phyloP scores from a whole-genome alignment of 169 alveolate genomes.

The Cryptosporidium ubiquitum region DNA sequence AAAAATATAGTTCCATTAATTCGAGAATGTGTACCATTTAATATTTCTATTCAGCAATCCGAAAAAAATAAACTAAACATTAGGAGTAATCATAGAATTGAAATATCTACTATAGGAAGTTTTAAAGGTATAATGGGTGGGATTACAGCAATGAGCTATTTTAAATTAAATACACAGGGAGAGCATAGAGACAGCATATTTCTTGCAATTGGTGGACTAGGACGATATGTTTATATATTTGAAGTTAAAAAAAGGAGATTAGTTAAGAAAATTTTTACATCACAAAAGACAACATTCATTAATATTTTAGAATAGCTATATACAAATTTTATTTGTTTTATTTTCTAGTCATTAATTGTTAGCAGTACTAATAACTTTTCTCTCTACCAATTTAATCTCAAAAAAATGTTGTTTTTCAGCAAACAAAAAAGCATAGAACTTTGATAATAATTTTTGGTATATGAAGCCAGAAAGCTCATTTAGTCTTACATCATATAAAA shows the following conservation, averaged over 20 bases:
- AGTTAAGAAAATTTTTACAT: slow-evolving; percentile 26
- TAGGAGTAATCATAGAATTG: background rate
- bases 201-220: slow-evolving; percentile 43
- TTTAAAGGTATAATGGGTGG: slow-evolving; percentile 72
- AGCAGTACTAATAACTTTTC: background rate
- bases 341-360: background rate
- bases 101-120: slow-evolving; percentile 24
- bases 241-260: slow-evolving; percentile 47
- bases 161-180: background rate
- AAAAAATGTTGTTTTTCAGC: background rate
- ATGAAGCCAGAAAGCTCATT: background rate
- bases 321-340: background rate
- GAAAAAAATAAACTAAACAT: background rate
- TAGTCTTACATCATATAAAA: background rate
- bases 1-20: background rate
- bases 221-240: slow-evolving; percentile 43
- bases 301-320: background rate
- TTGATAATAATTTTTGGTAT: background rate
- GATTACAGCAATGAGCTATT: background rate
- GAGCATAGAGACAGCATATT: background rate
- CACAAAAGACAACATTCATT: slow-evolving; percentile 23
- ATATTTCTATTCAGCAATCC: background rate
- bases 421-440: background rate
- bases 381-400: background rate
- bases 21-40: background rate